Base-by-base conservation (phyloP, 2,329 filamentous ascomycete genomes). In the Onygena corvina region DNA sequence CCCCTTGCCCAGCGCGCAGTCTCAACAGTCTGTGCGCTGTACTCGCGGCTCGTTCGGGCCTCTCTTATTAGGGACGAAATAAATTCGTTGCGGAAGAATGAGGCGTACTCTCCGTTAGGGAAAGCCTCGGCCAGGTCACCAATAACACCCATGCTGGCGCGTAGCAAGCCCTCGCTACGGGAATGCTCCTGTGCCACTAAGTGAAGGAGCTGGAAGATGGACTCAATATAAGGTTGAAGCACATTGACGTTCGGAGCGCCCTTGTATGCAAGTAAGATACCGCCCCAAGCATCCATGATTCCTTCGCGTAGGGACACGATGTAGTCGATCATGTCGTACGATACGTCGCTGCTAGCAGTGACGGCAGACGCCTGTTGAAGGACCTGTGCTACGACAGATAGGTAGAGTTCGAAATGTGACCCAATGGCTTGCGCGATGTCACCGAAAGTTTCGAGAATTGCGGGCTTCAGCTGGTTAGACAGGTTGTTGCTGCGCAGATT, bases 281-380 rank as follows among this genome's bases (percentile, higher is more conserved):
- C 92, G 60, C 89, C 88, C 89, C 93, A 98, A 29, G 92, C 92
- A 74, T 98, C 92, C 83, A 96, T 94, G 58, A 98, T 96, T 58
- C 90, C 92, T 65, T 98, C 93, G 48, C 92, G 83, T 45, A 98
- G 77, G 16, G 89, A 94, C 56, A 94, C 80, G 58, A 98, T 83
- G 64, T 98, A 98, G 68, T 96, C 90, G 51, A 89, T 83, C 84
- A 96, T 94, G 69, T 98, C 92, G 59, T 89, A 92, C 46, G 84
- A 85, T 52, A 84, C 82, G 57, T 95, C 88, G 23, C 81, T 76
- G 50, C 80, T 80, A 35, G 86, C 79, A 27, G 82, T 85, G 50
- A 98, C 87, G 38, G 77, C 81, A 14, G 88, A 84, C 50, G 92
- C 92, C 67, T 96, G 90, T 68, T 95, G 87, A 55, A 98, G 76